Percentiles rank a stretch among this genome's conserved stretches.
Conservation (phyloP, 495 filamentous ascomycete species). For the Aspergillus coremiiformis region DNA sequence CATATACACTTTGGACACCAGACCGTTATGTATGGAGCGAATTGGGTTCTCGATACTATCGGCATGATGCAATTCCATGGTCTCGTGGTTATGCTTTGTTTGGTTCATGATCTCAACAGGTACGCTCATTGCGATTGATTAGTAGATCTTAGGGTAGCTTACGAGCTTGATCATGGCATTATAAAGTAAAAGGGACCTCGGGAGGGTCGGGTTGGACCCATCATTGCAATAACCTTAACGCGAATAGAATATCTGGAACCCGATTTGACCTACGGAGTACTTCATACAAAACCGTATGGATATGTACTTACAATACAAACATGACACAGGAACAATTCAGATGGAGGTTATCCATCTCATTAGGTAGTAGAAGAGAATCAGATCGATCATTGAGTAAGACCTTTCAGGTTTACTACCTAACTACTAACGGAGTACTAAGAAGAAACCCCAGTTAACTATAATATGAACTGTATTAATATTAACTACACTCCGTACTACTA, state of each 20-base stretch:
- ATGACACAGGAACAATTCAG: constrained; percentile 1
- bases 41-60: background rate
- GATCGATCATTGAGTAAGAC: no score
- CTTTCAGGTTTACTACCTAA: no score
- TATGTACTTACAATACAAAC: no score
- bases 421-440: no score
- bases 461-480: no score
- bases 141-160: background rate
- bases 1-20: background rate
- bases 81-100: background rate
- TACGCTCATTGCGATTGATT: background rate
- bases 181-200: background rate
- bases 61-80: background rate
- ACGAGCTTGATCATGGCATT: background rate
- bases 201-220: no score
- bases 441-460: no score
- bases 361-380: background rate
- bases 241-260: no score
- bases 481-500: no score
- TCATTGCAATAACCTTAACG: no score
- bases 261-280: no score
- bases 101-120: background rate
- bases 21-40: background rate
- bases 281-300: no score
- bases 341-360: constrained; percentile 1